Evolutionary conservation across 345 rosid species (phyloP).

Genomic region (Linum trigynum): DNA sequence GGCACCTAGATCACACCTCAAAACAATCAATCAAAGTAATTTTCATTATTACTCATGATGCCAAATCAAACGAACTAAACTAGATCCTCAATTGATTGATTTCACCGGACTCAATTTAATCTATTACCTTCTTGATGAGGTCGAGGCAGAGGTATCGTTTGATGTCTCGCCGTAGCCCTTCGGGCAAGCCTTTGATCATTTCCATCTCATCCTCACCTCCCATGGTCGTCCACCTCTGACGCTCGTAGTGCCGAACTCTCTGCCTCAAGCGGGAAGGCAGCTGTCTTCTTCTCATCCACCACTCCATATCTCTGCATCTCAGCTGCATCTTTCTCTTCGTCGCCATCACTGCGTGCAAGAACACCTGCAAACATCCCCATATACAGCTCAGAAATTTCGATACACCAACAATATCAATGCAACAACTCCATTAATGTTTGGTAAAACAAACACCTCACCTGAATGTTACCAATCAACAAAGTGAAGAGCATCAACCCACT

Average conservation of each 20-base stretch:
- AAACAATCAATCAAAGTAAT: background rate
- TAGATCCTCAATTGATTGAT: no score
- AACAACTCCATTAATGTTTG: background rate
- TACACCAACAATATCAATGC: no score
- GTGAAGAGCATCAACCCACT: constrained; percentile 80
- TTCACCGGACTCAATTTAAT: no score
- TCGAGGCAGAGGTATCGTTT: constrained; percentile 77
- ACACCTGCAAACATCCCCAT: constrained; percentile 38
- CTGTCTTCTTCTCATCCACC: constrained; percentile 97
- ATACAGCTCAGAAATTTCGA: background rate
- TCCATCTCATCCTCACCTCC: constrained; percentile 78
- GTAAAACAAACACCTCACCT: constrained; percentile 27
- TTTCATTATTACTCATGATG: background rate
- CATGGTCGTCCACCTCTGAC: constrained; percentile 58
- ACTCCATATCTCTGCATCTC: constrained; percentile 66
- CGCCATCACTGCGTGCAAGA: constrained; percentile 60
- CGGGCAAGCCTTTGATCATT: constrained; percentile 65
- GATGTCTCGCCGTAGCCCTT: constrained; percentile 79
- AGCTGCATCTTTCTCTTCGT: constrained; percentile 76
- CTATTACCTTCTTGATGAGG: constrained; percentile 63
- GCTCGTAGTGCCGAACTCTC: constrained; percentile 69
- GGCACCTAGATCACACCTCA: constrained; percentile 45
- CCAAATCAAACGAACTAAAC: background rate
- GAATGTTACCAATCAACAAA: constrained; percentile 71
- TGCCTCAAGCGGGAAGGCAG: constrained; percentile 63